phyloP scores from a whole-genome alignment of 768 basidiomycete genomes.

The Phanerochaete sordida region DNA sequence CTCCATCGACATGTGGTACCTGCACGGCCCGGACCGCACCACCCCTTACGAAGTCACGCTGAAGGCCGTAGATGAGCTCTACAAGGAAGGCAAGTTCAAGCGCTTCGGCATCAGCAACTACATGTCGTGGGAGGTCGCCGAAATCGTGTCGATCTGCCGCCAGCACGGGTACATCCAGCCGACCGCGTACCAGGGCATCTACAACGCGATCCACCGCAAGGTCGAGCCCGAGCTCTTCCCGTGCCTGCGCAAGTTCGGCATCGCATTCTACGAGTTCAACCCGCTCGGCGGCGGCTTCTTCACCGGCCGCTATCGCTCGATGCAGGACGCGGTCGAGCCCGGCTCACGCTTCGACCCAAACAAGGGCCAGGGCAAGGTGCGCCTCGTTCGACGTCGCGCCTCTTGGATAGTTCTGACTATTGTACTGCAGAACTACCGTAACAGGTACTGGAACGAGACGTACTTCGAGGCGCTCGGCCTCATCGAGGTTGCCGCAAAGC shows the following conservation, averaged over 20 bases:
- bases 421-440: slow-evolving; percentile 36
- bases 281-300: slow-evolving; percentile 36
- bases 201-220: slow-evolving; percentile 40
- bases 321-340: slow-evolving; percentile 38
- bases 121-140: slow-evolving; percentile 39
- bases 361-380: slow-evolving; percentile 43
- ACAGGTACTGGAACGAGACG: slow-evolving; percentile 31
- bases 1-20: slow-evolving; percentile 42
- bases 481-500: slow-evolving; percentile 29
- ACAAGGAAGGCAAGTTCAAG: slow-evolving; percentile 51
- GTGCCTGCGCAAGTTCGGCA: slow-evolving; percentile 38
- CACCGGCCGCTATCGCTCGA: slow-evolving; percentile 35
- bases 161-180: slow-evolving; percentile 43
- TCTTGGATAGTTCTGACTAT: slow-evolving; percentile 12
- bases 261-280: slow-evolving; percentile 39
- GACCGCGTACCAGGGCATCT: slow-evolving; percentile 45
- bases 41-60: slow-evolving; percentile 45
- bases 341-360: slow-evolving; percentile 57
- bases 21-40: slow-evolving; percentile 42
- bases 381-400: slow-evolving; percentile 16
- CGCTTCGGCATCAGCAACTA: slow-evolving; percentile 44
- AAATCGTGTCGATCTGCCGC: slow-evolving; percentile 43
- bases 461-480: slow-evolving; percentile 31
- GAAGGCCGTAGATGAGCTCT: slow-evolving; percentile 41
- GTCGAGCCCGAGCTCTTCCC: slow-evolving; percentile 41